phyloP scores from a whole-genome alignment of 2,329 filamentous ascomycete genomes.

The Metarhizium robertsii region DNA sequence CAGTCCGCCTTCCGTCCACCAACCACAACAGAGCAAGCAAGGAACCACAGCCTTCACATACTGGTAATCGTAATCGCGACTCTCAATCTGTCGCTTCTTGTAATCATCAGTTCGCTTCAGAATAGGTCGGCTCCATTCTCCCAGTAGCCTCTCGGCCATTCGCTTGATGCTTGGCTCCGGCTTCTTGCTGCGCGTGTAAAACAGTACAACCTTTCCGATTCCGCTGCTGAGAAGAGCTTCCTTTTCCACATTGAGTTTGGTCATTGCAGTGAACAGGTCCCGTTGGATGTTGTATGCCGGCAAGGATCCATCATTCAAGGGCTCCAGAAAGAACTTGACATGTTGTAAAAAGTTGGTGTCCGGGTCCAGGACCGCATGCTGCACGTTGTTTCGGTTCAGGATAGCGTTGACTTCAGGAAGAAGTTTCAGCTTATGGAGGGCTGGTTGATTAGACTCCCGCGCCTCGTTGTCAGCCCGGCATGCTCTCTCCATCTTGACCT shows the following conservation, averaged over 20 bases:
- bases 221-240: conserved; percentile 83
- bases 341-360: conserved; percentile 93
- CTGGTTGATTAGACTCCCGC: conserved; percentile 69
- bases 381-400: conserved; percentile 81
- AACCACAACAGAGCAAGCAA: background rate
- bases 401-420: conserved; percentile 83
- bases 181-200: conserved; percentile 93
- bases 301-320: conserved; percentile 84
- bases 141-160: conserved; percentile 83
- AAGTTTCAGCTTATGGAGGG: conserved; percentile 87
- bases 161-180: conserved; percentile 85
- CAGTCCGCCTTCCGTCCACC: background rate
- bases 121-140: conserved; percentile 93
- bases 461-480: conserved; percentile 80
- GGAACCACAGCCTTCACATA: conserved; percentile 20
- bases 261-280: conserved; percentile 77
- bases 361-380: conserved; percentile 77
- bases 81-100: conserved; percentile 67
- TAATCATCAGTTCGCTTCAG: conserved; percentile 91
- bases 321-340: conserved; percentile 95
- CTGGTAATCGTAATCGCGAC: conserved; percentile 55
- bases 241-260: conserved; percentile 78
- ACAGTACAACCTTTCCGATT: conserved; percentile 91
- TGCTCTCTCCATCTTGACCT: conserved; percentile 81
- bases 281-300: conserved; percentile 97